Conservation (phyloP, 75 land plant genomes). For the Picea glauca region DNA sequence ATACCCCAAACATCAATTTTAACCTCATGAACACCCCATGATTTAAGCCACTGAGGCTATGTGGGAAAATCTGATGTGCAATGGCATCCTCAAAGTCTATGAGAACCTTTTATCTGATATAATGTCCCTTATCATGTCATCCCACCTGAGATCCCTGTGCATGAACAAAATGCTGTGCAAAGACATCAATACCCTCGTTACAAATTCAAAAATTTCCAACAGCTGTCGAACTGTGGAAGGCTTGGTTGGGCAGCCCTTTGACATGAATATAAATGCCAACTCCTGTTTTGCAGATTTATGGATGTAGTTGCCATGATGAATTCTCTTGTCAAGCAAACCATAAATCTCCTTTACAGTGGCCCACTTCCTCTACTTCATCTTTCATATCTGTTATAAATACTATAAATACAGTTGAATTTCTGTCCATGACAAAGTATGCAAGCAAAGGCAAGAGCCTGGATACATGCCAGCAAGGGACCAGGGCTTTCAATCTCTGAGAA, state of each 20-base stretch:
- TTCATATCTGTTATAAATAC: slow-evolving; percentile 6
- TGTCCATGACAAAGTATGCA: slow-evolving; percentile 8
- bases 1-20: slow-evolving; percentile 20
- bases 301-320: slow-evolving; percentile 6
- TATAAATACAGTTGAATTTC: neutral
- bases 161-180: slow-evolving; percentile 12
- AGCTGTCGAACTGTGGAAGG: slow-evolving; percentile 13
- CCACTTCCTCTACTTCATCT: slow-evolving; percentile 17
- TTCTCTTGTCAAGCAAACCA: slow-evolving; percentile 7
- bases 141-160: slow-evolving; percentile 30
- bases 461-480: slow-evolving; percentile 18
- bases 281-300: slow-evolving; percentile 2
- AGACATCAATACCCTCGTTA: slow-evolving; percentile 18
- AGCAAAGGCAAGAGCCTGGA: slow-evolving; percentile 10
- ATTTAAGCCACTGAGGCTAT: neutral
- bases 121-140: slow-evolving; percentile 13
- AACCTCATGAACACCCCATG: slow-evolving; percentile 17
- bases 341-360: slow-evolving; percentile 14
- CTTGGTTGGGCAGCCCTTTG: slow-evolving; percentile 8
- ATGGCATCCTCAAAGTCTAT: slow-evolving; percentile 27
- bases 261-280: slow-evolving; percentile 23
- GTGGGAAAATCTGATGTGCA: slow-evolving; percentile 7
- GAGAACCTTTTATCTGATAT: slow-evolving; percentile 24
- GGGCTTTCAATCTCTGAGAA: slow-evolving; percentile 10
- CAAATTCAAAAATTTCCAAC: slow-evolving; percentile 15